A percentile compares a stretch with the other conserved stretches of the same genome.
phyloP scores from a whole-genome alignment of 192 early-diverging fungal species.

The Linnemannia schmuckeri region DNA sequence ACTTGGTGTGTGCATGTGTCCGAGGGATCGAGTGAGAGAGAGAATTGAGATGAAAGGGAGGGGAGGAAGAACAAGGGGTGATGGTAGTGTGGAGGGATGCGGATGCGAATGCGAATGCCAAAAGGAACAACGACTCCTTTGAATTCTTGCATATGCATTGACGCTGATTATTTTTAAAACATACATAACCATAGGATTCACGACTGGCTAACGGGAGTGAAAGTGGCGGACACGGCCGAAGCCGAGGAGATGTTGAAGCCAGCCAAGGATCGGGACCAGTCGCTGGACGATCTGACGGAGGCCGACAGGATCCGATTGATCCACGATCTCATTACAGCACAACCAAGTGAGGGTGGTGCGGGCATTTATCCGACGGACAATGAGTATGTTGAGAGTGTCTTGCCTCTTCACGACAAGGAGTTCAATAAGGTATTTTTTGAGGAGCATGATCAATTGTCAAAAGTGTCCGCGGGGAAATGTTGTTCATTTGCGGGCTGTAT shows the following conservation, averaged over 20 bases:
- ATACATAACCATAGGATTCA: constrained; percentile 60
- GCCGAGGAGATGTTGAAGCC: constrained; percentile 17
- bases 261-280: constrained; percentile 24
- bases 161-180: too few relatives aligned
- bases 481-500: too few relatives aligned
- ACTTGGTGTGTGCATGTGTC: too few relatives aligned
- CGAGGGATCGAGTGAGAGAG: too few relatives aligned
- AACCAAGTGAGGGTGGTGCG: constrained; percentile 71
- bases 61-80: too few relatives aligned
- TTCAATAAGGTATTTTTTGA: constrained; percentile 73
- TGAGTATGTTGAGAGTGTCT: constrained; percentile 73
- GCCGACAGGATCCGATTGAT: constrained; percentile 73
- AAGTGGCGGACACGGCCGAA: constrained; percentile 56
- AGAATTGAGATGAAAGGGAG: too few relatives aligned
- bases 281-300: constrained; percentile 54
- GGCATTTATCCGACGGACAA: constrained; percentile 64
- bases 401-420: constrained; percentile 81
- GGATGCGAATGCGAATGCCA: too few relatives aligned
- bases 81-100: too few relatives aligned
- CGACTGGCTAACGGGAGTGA: constrained; percentile 80
- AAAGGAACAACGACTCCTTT: too few relatives aligned
- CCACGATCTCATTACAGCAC: constrained; percentile 70
- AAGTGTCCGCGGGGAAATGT: background rate
- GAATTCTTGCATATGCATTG: too few relatives aligned
- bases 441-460: background rate